Evolutionary conservation across 2,329 filamentous ascomycete genomes (phyloP).

Genomic region (Claviceps spartinae): DNA sequence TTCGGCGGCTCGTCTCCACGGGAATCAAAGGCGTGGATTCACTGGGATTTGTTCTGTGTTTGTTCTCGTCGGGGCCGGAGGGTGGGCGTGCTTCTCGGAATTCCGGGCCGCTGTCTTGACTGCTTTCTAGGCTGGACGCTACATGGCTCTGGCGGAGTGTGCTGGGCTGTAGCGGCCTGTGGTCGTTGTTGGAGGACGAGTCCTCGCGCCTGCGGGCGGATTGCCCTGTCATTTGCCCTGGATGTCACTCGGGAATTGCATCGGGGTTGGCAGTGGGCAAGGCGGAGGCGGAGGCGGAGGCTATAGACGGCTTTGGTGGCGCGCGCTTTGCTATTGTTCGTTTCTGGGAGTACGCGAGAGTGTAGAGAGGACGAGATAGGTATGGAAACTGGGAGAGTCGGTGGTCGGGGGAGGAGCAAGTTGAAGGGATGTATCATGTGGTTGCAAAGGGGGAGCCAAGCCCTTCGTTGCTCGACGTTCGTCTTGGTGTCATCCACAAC

Average conservation of each 20-base stretch:
- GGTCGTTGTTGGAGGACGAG: slow-evolving; percentile 17
- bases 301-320: not conserved
- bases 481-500: too few species aligned
- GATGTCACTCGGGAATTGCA: not conserved
- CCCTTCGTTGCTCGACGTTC: not conserved
- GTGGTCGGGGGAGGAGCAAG: too few species aligned
- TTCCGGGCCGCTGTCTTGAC: slow-evolving; percentile 8
- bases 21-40: slow-evolving; percentile 40
- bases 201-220: slow-evolving; percentile 17
- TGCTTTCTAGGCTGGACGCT: slow-evolving; percentile 12
- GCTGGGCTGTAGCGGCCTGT: slow-evolving; percentile 30
- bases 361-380: not conserved
- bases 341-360: not conserved
- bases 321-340: not conserved
- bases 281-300: not conserved
- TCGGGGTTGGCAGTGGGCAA: not conserved
- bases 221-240: slow-evolving; percentile 13
- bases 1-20: not conserved
- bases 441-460: not conserved
- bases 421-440: not conserved
- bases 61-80: slow-evolving; percentile 6
- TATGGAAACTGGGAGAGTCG: too few species aligned
- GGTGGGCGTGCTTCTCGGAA: slow-evolving; percentile 5
- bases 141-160: slow-evolving; percentile 32
- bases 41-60: slow-evolving; percentile 14